A percentile compares a stretch with the other conserved stretches of the same genome.
phyloP scores from a whole-genome alignment of 306 rosid species.

The Glycyrrhiza uralensis region DNA sequence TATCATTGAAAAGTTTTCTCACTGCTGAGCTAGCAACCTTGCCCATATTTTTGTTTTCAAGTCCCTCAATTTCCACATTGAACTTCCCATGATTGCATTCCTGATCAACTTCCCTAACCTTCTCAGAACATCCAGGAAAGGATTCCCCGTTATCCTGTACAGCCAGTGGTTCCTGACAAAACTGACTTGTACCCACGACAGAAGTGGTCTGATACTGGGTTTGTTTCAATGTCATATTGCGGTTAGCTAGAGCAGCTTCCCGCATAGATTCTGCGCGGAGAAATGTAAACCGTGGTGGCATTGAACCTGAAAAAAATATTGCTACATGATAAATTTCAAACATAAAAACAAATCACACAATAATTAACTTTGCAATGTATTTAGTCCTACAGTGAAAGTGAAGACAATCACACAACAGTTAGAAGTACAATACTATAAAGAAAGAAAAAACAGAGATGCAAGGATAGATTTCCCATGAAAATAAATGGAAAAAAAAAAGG shows the following conservation, averaged over 20 bases:
- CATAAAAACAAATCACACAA: neutral
- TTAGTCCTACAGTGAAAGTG: neutral
- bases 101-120: constrained; percentile 34
- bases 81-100: constrained; percentile 25
- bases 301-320: constrained; percentile 45
- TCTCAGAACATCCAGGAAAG: constrained; percentile 22
- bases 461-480: neutral
- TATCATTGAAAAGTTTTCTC: constrained; percentile 76
- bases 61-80: constrained; percentile 25
- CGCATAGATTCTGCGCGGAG: constrained; percentile 47
- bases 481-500: neutral
- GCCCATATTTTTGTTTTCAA: constrained; percentile 23
- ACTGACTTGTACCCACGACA: constrained; percentile 18
- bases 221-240: constrained; percentile 28
- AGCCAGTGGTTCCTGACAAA: constrained; percentile 26
- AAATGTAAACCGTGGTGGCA: constrained; percentile 45
- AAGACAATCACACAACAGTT: neutral
- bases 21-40: constrained; percentile 50
- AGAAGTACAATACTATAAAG: neutral
- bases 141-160: constrained; percentile 24
- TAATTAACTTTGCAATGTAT: neutral
- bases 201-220: constrained; percentile 27
- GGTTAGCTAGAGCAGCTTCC: constrained; percentile 59
- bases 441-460: neutral
- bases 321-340: neutral